Percentiles rank a stretch among this genome's conserved stretches.
Evolutionary conservation across 2,329 filamentous ascomycete species (phyloP).

Genomic region (Alternaria ventricosa): DNA sequence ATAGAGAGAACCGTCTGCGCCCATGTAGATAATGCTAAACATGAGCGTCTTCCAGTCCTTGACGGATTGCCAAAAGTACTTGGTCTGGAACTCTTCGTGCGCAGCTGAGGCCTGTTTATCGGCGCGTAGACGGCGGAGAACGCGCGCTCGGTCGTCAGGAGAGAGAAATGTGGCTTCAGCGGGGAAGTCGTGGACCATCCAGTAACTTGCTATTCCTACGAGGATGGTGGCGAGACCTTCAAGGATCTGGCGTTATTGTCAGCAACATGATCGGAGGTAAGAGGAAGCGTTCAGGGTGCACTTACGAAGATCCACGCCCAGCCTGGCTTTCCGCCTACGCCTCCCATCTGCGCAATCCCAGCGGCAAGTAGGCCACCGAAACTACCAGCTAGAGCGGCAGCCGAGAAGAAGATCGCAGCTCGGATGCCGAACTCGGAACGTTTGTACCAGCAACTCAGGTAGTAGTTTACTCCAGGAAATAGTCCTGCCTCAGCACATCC

Average conservation of each 20-base stretch:
- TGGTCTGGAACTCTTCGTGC: constrained; percentile 76
- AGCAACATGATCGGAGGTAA: background rate
- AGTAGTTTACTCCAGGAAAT: constrained; percentile 72
- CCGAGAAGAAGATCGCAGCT: constrained; percentile 83
- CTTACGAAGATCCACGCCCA: constrained; percentile 56
- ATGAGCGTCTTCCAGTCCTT: constrained; percentile 86
- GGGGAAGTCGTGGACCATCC: constrained; percentile 81
- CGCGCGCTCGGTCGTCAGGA: constrained; percentile 71
- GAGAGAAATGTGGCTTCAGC: constrained; percentile 76
- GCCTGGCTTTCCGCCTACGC: constrained; percentile 58
- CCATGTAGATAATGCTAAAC: constrained; percentile 80
- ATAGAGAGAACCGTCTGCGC: constrained; percentile 72
- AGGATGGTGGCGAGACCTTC: constrained; percentile 74
- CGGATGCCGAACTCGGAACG: constrained; percentile 80
- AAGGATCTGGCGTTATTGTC: constrained; percentile 52
- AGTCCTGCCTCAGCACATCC: constrained; percentile 77
- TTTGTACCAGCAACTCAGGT: constrained; percentile 84
- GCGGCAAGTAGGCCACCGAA: constrained; percentile 78
- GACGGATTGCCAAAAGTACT: constrained; percentile 73
- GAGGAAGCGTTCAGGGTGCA: background rate
- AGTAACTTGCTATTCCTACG: constrained; percentile 69
- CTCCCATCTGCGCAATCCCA: constrained; percentile 73
- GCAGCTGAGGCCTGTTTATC: constrained; percentile 79
- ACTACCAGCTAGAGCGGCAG: constrained; percentile 78
- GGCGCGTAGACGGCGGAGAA: constrained; percentile 71